Conservation (phyloP, 1,284 basidiomycete genomes). For the Thecaphora thlaspeos region DNA sequence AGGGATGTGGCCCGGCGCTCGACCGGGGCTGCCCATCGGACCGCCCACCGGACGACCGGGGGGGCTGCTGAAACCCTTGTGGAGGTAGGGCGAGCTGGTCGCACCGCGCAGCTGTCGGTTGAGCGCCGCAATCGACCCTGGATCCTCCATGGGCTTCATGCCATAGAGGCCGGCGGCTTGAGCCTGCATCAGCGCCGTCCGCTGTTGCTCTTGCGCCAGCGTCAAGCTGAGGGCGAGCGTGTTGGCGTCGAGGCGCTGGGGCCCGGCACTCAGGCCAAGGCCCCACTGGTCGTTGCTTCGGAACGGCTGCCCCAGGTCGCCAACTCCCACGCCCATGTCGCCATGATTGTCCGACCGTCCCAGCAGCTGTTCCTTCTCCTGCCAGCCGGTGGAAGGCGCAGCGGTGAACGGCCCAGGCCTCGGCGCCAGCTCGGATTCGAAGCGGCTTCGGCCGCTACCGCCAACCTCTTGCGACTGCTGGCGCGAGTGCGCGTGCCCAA, state of each 20-base stretch:
- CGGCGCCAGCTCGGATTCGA: constrained; percentile 8
- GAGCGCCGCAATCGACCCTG: constrained; percentile 17
- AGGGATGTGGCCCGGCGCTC: too few species aligned
- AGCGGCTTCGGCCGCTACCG: constrained; percentile 1
- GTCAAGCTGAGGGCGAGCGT: constrained; percentile 40
- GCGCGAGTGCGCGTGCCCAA: constrained; percentile 38
- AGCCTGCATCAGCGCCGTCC: constrained; percentile 34
- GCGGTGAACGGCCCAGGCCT: constrained; percentile 34
- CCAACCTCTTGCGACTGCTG: constrained; percentile 16
- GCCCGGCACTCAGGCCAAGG: neutral
- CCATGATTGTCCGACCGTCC: constrained; percentile 7
- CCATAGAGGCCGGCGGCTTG: constrained; percentile 28
- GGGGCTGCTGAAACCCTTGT: too few species aligned
- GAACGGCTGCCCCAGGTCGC: neutral
- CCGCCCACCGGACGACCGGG: too few species aligned
- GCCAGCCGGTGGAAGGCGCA: constrained; percentile 21
- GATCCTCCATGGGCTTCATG: constrained; percentile 25
- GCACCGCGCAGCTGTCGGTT: constrained; percentile 27
- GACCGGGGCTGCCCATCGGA: too few species aligned
- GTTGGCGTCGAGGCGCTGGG: constrained; percentile 18
- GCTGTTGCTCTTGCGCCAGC: constrained; percentile 42
- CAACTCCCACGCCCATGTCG: too few species aligned
- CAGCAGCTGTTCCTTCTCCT: constrained; percentile 21
- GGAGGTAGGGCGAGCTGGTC: constrained; percentile 11
- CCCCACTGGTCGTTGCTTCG: neutral